These are phyloP conservation scores for Eucalyptus sp. DNA, from an alignment of 345 rosid species.

Conservation along the genomic window DNA sequence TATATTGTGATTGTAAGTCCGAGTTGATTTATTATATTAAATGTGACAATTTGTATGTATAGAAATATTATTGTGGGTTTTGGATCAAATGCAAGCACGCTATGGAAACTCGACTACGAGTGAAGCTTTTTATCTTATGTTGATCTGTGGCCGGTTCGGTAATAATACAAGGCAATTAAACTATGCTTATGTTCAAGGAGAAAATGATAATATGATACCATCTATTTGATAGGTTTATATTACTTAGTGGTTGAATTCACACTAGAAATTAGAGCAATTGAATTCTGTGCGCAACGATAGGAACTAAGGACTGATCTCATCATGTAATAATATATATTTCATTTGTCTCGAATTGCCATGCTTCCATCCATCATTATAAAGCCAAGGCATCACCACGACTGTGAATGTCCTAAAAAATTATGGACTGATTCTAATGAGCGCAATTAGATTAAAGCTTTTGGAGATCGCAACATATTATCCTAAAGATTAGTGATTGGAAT, in stretches of 20 bases:
- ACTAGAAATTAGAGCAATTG: neutral
- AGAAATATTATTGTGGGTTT: neutral
- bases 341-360: too few species aligned
- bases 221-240: neutral
- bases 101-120: neutral
- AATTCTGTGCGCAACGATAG: neutral
- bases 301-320: neutral
- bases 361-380: too few species aligned
- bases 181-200: neutral
- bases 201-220: neutral
- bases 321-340: too few species aligned
- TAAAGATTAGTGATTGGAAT: too few species aligned
- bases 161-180: neutral
- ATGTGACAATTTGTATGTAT: neutral
- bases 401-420: too few species aligned
- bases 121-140: neutral
- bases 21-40: neutral
- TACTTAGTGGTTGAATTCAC: neutral
- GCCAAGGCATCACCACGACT: too few species aligned
- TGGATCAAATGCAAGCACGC: neutral
- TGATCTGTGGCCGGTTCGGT: neutral
- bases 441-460: too few species aligned
- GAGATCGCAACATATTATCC: too few species aligned
- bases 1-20: neutral
- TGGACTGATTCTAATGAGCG: too few species aligned